Percentiles rank a stretch among this genome's conserved stretches.
Evolutionary conservation across 139 green algal genomes (phyloP).

Genomic region (Closterium sp.): DNA sequence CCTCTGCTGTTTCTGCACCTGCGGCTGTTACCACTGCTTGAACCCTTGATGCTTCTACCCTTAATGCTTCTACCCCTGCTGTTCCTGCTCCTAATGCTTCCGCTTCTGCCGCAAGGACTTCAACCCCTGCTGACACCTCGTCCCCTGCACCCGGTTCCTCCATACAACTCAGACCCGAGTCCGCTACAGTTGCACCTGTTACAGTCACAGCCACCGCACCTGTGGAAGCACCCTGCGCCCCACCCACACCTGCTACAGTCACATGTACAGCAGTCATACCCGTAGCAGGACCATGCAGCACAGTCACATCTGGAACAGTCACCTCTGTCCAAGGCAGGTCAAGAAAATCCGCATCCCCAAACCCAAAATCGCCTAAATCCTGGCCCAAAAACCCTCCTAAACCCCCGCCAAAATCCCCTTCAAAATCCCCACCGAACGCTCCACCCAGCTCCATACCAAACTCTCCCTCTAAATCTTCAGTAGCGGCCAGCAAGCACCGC

Average conservation of each 20-base stretch:
- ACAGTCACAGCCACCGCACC: too few relatives aligned
- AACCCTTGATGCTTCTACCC: too few relatives aligned
- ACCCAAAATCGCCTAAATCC: background rate
- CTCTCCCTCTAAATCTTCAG: background rate
- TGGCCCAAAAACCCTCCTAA: background rate
- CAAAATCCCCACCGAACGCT: background rate
- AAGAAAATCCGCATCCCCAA: background rate
- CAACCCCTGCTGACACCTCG: too few relatives aligned
- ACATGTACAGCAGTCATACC: too few relatives aligned
- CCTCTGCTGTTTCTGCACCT: too few relatives aligned
- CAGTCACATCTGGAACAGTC: background rate
- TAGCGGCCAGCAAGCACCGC: background rate
- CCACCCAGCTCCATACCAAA: background rate
- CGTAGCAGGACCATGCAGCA: background rate
- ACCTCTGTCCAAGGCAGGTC: background rate
- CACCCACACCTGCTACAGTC: background rate
- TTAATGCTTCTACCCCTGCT: too few relatives aligned
- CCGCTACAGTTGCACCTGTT: too few relatives aligned
- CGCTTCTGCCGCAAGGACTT: too few relatives aligned
- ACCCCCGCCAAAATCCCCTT: background rate
- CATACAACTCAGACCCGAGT: too few relatives aligned
- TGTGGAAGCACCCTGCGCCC: background rate
- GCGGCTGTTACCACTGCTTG: too few relatives aligned
- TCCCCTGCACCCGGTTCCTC: too few relatives aligned
- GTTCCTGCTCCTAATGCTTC: too few relatives aligned